Percentiles rank a stretch among this genome's conserved stretches.
Evolutionary conservation across 176 grass and related monocot genomes (phyloP).

Genomic region (Metroxylon sagu): DNA sequence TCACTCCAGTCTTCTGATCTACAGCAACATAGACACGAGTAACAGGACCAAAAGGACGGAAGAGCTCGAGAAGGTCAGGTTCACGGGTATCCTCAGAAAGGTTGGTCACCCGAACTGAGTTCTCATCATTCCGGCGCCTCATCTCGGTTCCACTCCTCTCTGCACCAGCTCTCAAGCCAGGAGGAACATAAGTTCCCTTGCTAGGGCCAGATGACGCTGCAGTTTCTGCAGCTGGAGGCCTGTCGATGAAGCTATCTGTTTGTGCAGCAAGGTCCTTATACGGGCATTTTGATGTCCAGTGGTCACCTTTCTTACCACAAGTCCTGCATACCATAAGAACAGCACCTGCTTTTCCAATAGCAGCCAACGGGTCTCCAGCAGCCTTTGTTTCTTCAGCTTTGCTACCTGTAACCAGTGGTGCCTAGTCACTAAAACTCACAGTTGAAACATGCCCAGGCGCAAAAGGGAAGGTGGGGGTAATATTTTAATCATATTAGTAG

Average conservation of each 20-base stretch:
- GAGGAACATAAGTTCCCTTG: constrained; percentile 74
- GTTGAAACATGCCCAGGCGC: no score
- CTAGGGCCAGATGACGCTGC: constrained; percentile 19
- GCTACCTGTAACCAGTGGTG: constrained; percentile 25
- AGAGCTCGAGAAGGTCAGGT: constrained; percentile 51
- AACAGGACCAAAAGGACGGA: constrained; percentile 64
- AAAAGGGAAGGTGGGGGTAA: no score
- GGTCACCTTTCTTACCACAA: constrained; percentile 80
- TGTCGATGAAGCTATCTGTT: constrained; percentile 28
- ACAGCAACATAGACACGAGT: constrained; percentile 74
- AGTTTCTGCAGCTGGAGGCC: constrained; percentile 27
- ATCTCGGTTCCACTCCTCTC: constrained; percentile 35
- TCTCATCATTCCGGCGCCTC: constrained; percentile 61
- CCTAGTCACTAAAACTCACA: no score
- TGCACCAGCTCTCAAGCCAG: constrained; percentile 63
- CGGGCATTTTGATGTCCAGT: constrained; percentile 76
- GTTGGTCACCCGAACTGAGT: constrained; percentile 75
- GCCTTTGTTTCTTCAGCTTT: constrained; percentile 46
- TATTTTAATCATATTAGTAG: no score
- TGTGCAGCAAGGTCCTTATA: constrained; percentile 58
- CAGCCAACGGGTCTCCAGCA: constrained; percentile 33
- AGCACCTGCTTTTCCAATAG: constrained; percentile 33
- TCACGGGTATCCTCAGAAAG: constrained; percentile 79
- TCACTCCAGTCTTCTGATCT: constrained; percentile 66
- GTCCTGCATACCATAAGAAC: constrained; percentile 84